These are phyloP conservation scores for Dichomitus squalens DNA, from an alignment of 1,284 basidiomycete genomes.

Conservation along the genomic window DNA sequence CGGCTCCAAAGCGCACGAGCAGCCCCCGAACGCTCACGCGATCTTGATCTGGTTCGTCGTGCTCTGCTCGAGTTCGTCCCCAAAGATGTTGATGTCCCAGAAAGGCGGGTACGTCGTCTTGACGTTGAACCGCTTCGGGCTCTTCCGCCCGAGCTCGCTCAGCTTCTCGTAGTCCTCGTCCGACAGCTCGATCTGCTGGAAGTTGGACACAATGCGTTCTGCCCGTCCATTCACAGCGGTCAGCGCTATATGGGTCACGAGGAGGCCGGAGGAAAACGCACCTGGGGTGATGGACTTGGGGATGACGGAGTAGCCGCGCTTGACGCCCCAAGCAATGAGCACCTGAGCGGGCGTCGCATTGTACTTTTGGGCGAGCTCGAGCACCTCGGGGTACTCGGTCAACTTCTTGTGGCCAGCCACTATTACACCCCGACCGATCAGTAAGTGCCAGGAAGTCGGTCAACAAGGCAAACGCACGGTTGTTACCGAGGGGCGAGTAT, in stretches of 20 bases:
- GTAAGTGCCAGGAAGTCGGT: background rate
- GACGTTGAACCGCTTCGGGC: slow-evolving; percentile 63
- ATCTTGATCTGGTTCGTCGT: slow-evolving; percentile 52
- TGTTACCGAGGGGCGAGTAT: slow-evolving; percentile 86
- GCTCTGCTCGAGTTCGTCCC: slow-evolving; percentile 58
- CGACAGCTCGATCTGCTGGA: slow-evolving; percentile 53
- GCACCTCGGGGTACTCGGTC: slow-evolving; percentile 60
- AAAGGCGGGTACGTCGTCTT: slow-evolving; percentile 59
- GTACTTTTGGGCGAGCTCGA: slow-evolving; percentile 49
- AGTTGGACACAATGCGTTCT: slow-evolving; percentile 55
- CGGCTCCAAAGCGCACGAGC: no score
- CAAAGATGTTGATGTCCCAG: slow-evolving; percentile 76
- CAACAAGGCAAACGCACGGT: slow-evolving; percentile 43
- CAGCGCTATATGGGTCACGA: background rate
- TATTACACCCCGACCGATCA: slow-evolving; percentile 23
- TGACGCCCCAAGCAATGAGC: slow-evolving; percentile 54
- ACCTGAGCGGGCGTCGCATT: slow-evolving; percentile 52
- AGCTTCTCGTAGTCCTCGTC: slow-evolving; percentile 53
- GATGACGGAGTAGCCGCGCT: slow-evolving; percentile 44
- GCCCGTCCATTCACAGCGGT: background rate
- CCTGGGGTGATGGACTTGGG: slow-evolving; percentile 48
- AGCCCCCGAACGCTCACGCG: no score
- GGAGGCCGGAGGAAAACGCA: background rate
- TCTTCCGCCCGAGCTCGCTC: slow-evolving; percentile 52
- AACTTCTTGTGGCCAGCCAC: slow-evolving; percentile 60